Evolutionary conservation across 2,329 filamentous ascomycete species (phyloP), one percentile per base, ranked within the genome.

Genomic region (Pyrenochaeta sp.): DNA sequence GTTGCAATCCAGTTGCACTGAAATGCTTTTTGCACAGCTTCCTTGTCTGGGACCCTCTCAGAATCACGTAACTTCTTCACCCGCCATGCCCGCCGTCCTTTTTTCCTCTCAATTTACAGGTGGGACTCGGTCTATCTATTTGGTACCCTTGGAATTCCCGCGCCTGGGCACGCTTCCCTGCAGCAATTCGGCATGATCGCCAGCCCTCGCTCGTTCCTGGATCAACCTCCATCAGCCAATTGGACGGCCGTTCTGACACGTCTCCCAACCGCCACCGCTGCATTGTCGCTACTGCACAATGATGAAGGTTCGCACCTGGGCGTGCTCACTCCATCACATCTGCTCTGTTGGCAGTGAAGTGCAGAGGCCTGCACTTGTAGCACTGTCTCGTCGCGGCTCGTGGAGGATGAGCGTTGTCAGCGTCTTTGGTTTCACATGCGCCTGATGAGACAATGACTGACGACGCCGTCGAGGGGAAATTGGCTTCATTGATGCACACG

Each of bases 111-210:
- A 27, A 36, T 44, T 32, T 45, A 28, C 30, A 55, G 27, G 40
- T 19, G 47, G 40, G 6, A 28, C 28, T 53, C 22, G 25, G 30
- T 24, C 46, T 50, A 56, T 56, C 40, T 5, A 9, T 54, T 61
- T 58, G 54, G 51, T 54, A 50, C 37, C 19, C 37, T 54, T 46
- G 44, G 27, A 30, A 15, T 24, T 7, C 45, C 28, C 28, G 45
- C 45, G 19, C 19, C 28, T 28, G 36, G 45, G 40, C 39, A 36
- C 42, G 46, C 57, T 52, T 50, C 60, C 60, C 57, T 63, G 60
- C 58, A 61, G 51, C 42, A 43, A 50, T 53, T 51, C 45, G 46
- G 46, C 58, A 57, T 52, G 50, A 60, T 60, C 46, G 52, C 48
- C 52, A 54, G 58, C 10, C 30, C 39, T 44, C 42, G 25, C 42